Evolutionary conservation across 495 filamentous ascomycete genomes (phyloP).

Genomic region (Tuber brumale): DNA sequence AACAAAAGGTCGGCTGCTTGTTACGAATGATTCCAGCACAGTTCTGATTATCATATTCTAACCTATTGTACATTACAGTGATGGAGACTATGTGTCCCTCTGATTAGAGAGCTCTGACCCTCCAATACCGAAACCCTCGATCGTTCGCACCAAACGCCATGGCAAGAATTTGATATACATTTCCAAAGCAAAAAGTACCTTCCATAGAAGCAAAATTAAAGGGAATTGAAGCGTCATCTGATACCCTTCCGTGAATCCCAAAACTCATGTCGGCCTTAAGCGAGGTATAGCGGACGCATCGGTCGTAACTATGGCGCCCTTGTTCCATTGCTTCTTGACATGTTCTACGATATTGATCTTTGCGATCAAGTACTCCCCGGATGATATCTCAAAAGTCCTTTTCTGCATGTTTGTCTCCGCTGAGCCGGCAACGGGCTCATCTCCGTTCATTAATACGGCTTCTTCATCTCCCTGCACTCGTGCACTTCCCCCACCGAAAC

Average conservation of each 20-base stretch:
- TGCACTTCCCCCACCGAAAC: not conserved
- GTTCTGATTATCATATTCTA: not conserved
- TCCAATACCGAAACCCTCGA: not conserved
- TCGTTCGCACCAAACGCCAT: conserved; percentile 3
- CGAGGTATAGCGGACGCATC: not conserved
- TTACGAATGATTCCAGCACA: not conserved
- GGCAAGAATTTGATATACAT: not conserved
- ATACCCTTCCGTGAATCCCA: not conserved
- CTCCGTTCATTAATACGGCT: conserved; percentile 15
- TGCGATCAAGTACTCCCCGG: conserved; percentile 37
- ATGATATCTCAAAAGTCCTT: conserved; percentile 28
- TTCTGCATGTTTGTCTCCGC: conserved; percentile 17
- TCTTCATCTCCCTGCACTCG: conserved; percentile 5
- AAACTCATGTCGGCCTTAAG: not conserved
- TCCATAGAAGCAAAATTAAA: not conserved
- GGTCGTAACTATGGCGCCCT: not conserved
- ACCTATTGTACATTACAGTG: not conserved
- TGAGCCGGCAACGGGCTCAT: conserved; percentile 14
- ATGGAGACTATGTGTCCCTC: not conserved
- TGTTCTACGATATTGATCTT: conserved; percentile 32
- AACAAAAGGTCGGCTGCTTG: not conserved
- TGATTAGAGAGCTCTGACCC: not conserved
- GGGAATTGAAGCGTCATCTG: not conserved
- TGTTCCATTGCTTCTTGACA: conserved; percentile 35
- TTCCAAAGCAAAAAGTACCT: not conserved